Evolutionary conservation across 2,329 filamentous ascomycete species (phyloP).

Genomic region (Hypoxylon sp.): DNA sequence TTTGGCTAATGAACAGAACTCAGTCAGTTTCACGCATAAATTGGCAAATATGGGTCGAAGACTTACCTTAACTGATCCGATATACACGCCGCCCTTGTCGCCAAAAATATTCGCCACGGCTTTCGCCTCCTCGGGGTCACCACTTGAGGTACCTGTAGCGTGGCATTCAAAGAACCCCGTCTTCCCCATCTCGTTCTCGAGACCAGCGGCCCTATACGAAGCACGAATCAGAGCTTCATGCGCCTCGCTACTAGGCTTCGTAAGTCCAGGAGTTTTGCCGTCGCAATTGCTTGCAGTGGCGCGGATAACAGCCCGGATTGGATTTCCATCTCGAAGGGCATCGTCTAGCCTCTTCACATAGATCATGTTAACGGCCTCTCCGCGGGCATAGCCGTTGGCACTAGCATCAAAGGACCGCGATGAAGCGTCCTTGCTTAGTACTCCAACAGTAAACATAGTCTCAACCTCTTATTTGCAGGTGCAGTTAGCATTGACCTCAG

Average conservation of each 20-base stretch:
- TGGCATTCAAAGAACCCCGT: conserved; percentile 7
- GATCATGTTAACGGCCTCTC: conserved; percentile 30
- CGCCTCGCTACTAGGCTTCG: neutral
- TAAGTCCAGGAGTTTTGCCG: conserved; percentile 2
- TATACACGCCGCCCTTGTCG: neutral
- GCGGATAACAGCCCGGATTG: conserved; percentile 49
- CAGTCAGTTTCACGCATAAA: neutral
- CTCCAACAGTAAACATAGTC: neutral
- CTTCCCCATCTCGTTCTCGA: neutral
- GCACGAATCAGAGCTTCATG: conserved; percentile 1
- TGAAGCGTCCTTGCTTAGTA: neutral
- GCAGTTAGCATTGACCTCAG: neutral
- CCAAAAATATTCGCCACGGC: neutral
- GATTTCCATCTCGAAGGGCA: conserved; percentile 49
- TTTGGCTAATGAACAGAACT: conserved; percentile 40
- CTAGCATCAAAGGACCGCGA: conserved; percentile 18
- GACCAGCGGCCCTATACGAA: neutral
- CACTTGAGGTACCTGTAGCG: neutral
- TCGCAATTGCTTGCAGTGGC: conserved; percentile 1
- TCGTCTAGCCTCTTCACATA: conserved; percentile 16
- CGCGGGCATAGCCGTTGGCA: conserved; percentile 40
- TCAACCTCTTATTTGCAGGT: neutral
- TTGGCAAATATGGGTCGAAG: neutral
- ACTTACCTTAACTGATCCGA: neutral
- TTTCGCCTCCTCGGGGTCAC: neutral